Base-by-base conservation (phyloP, 257 asterid genomes). In the Lithospermum erythrorhizon region DNA sequence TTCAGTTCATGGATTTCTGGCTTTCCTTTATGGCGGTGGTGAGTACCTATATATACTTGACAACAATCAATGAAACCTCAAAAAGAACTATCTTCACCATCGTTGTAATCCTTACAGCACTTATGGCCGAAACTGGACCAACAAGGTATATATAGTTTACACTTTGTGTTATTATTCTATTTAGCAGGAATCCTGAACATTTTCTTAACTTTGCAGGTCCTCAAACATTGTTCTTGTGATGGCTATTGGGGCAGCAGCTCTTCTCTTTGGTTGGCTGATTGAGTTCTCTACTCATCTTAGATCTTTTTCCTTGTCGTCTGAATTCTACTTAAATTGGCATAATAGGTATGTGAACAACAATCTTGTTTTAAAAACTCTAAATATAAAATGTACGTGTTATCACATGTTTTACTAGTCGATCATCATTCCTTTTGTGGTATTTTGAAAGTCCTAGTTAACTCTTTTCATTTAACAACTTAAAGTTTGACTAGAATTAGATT, bases 11-110 rank as follows among this genome's bases (percentile, higher is more conserved):
- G 73, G 97, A 93, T 72, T 93, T 93, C 81, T 93, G 99, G 99
- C 99, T 93, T 70, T 93, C 99, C 21, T 93, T 93, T 89, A 89
- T 93, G 94, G 99, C 99, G 45, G 91, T 89, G 27, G 89, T 83
- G 67, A 86, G 97, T 70, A 93, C 99, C 15, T 93, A 89, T 56
- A 86, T 93, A 27, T 83, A 89, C 81, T 73, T 93, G 54, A 55
- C 95, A 58, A 64, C 95, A 1, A 76, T 89, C 23, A 73, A 85
- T 57, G 99, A 93, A 68, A 76, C 68, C 65, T 78, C 96, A 25
- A 89, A 86, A 75, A 75, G 99, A 76, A 81, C 97, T 20, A 89
- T 93, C 62, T 95, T 89, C 86, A 93, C 97, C 0, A 61, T 86
- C 49, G 83, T 86, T 61, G 96, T 97, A 21, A 85, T 93, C 67